Base-by-base conservation (phyloP, 805 yeast genomes). In the Candida gorgasii region DNA sequence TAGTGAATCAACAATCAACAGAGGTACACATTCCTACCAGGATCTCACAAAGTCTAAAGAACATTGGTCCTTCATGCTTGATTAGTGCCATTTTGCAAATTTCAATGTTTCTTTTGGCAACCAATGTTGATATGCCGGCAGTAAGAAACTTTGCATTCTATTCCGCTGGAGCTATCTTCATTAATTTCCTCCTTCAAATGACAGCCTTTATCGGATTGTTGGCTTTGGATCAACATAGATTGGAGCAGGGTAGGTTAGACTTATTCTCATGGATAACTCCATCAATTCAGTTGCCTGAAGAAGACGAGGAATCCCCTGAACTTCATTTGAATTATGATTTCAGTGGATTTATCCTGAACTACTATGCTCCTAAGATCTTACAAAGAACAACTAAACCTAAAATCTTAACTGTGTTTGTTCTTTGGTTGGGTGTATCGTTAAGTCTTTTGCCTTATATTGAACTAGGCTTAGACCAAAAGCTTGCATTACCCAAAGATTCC, bases 121-220 rank as follows among this genome's bases (percentile, higher is more conserved):
- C 95, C 0, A 62, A 72, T 4, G 97, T 93, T 5, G 75, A 83
- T 9, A 93, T 93, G 97, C 98, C 98, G 1, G 98, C 98, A 0
- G 98, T 92, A 14, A 76, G 84, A 49, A 93, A 90, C 61, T 92
- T 92, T 71, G 97, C 99, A 0, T 63, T 86, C 11, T 93, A 88
- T 57, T 87, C 96, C 5, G 90, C 96, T 0, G 85, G 89, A 13
- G 92, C 98, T 0, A 83, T 92, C 2, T 55, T 85, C 5, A 67
- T 87, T 52, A 90, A 92, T 58, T 82, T 92, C 1, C 32, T 80
- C 0, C 67, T 92, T 22, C 98, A 92, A 57, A 63, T 89, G 60
- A 88, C 97, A 0, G 79, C 84, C 23, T 90, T 92, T 60, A 75
- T 89, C 2, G 76, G 95, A 0, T 72, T 89, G 1, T 62, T 92